Base-by-base conservation (phyloP, 225 moss, liverwort and hornwort species). In the Lunularia cruciata region DNA sequence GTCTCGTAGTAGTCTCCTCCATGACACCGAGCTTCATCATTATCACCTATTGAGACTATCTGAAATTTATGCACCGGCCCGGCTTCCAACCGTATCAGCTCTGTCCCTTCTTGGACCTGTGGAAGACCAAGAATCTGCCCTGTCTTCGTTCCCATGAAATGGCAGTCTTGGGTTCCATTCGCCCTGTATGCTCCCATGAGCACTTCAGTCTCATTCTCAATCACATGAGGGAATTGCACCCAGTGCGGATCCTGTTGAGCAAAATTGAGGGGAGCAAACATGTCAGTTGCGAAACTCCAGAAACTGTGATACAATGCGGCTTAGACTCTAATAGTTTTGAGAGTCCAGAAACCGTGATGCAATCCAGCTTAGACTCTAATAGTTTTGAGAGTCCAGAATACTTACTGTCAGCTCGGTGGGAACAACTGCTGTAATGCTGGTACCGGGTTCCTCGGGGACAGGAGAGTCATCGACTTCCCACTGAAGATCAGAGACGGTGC, bases 1-100 rank as follows among this genome's bases (percentile, higher is more conserved):
- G 74, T 76, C 54, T 85, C 85, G 51, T 77, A 85, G 73, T 76
- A 85, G 18, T 85, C 82, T 42, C 85, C 85, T 9, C 85, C 85
- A 5, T 72, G 72, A 56, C 85, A 85, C 27, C 85, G 69, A 51
- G 70, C 60, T 34, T 25, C 6, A 0, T 67, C 76, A 19, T 72
- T 66, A 4, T 75, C 70, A 19, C 73, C 77, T 5, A 79, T 47
- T 0, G 85, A 85, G 5, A 77, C 52, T 32, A 85, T 70, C 20
- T 47, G 13, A 2, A 85, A 5, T 18, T 69, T 70, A 39, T 85
- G 47, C 2, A 82, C 20, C 0, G 47, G 45, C 20, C 75, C 82
- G 0, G 85, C 76, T 3, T 28, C 18, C 34, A 84, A 42, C 2
- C 55, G 77, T 36, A 75, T 64, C 12, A 10, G 2, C 15, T 57